Evolutionary conservation across 139 green algal species (phyloP), one percentile per base, ranked within the genome.

Genomic region (Closterium sp.): DNA sequence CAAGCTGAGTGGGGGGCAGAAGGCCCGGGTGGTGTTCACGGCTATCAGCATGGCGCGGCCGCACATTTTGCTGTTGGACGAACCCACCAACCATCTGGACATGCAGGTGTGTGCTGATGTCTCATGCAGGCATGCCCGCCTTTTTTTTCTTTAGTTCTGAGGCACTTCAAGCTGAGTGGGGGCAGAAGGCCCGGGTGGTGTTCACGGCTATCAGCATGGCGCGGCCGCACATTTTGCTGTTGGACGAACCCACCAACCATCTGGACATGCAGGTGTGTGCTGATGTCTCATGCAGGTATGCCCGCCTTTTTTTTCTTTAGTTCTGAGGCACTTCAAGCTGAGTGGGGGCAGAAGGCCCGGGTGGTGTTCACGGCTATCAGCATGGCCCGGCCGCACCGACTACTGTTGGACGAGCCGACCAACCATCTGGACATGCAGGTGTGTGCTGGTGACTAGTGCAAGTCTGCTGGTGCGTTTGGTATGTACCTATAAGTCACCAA

Each of bases 361-460:
- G 38, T 66, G 38, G 98, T 99, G 89, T 99, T 99, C 94, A 97
- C 98, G 0, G 95, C 96, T 43, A 99, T 99, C 90, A 91, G 92
- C 9, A 96, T 99, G 25, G 93, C 88, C 28, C 90, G 96, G 69
- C 97, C 98, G 0, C 98, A 99, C 96, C 99, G 99, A 92, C 86
- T 96, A 55, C 90, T 96, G 69, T 36, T 96, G 25, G 94, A 96
- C 84, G 94, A 96, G 95, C 98, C 98, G 84, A 99, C 97, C 88
- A 99, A 99, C 93, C 97, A 99, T 90, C 92, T 99, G 89, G 98
- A 99, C 96, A 99, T 99, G 98, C 88, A 91, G 88, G 88, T n/a
- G n/a, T n/a, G n/a, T n/a, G 36, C 4, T 55, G 36, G 36, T 55
- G 6, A 55, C n/a, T n/a, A n/a, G n/a, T n/a, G n/a, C n/a, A n/a